Conservation (phyloP, 768 basidiomycete genomes). For the Auricularia auricula-judae region DNA sequence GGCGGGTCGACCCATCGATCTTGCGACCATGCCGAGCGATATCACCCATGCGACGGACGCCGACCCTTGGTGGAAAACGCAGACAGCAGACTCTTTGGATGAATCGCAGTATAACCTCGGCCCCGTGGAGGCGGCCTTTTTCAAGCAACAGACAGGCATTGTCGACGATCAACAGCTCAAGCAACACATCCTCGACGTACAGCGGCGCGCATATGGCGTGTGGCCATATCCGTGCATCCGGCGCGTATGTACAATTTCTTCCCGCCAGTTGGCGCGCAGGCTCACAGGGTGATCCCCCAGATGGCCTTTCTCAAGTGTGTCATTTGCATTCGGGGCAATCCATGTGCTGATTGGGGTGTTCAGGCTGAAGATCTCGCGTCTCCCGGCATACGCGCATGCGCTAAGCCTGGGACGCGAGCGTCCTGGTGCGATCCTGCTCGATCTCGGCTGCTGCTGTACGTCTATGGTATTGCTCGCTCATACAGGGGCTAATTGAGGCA, state of each 20-base stretch:
- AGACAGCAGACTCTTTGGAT: neutral
- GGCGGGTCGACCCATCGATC: too few relatives aligned
- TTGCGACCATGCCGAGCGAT: too few relatives aligned
- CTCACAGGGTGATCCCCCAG: neutral
- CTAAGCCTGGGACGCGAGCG: slow-evolving; percentile 27
- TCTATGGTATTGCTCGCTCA: neutral
- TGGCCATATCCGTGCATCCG: slow-evolving; percentile 20
- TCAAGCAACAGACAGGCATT: slow-evolving; percentile 21
- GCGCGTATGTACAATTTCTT: neutral
- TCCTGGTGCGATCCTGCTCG: slow-evolving; percentile 27
- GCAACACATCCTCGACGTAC: slow-evolving; percentile 23
- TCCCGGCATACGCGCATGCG: slow-evolving; percentile 14
- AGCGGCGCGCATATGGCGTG: slow-evolving; percentile 23
- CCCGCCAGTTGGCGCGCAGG: neutral
- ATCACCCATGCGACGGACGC: too few relatives aligned
- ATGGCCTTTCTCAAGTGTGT: neutral
- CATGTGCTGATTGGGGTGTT: neutral
- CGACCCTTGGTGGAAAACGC: too few relatives aligned
- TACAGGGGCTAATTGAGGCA: neutral
- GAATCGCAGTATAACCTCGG: slow-evolving; percentile 1
- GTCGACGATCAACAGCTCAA: slow-evolving; percentile 19
- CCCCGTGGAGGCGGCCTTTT: slow-evolving; percentile 16
- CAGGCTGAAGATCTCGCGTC: slow-evolving; percentile 9
- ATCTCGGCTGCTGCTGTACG: slow-evolving; percentile 3
- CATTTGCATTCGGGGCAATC: neutral